A percentile compares a stretch with the other conserved stretches of the same genome.
Evolutionary conservation across 164 flowering plant species (phyloP).

Genomic region (Vitis vinifera): DNA sequence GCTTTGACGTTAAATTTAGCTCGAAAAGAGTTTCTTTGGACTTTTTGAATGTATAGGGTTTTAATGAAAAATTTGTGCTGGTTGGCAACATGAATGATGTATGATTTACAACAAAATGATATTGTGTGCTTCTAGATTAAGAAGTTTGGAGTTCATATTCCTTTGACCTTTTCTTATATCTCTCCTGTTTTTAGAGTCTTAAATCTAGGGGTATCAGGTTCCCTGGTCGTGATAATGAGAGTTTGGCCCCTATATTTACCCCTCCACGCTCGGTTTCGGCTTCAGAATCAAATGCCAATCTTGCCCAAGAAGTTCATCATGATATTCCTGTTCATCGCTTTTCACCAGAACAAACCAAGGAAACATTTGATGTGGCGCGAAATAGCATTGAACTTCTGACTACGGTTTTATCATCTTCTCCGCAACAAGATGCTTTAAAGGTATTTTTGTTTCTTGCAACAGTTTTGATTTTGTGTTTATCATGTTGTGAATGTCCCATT

Average conservation of each 20-base stretch:
- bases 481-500: too few relatives aligned
- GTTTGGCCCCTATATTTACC: conserved; percentile 90
- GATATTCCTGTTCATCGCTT: conserved; percentile 50
- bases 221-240: conserved; percentile 93
- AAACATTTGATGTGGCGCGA: conserved; percentile 90
- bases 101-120: too few relatives aligned
- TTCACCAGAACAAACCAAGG: conserved; percentile 86
- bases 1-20: too few relatives aligned
- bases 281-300: conserved; percentile 38
- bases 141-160: neutral
- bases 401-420: conserved; percentile 91
- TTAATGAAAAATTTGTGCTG: too few relatives aligned
- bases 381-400: conserved; percentile 92
- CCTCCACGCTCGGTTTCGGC: conserved; percentile 71
- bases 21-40: too few relatives aligned
- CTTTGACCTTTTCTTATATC: neutral
- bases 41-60: too few relatives aligned
- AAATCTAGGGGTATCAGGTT: conserved; percentile 87
- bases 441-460: conserved; percentile 30
- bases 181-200: conserved; percentile 52
- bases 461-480: neutral
- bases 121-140: too few relatives aligned
- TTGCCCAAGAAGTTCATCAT: conserved; percentile 39
- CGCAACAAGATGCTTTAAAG: conserved; percentile 83
- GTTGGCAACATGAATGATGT: too few relatives aligned